Conservation (phyloP, 169 alveolate genomes). For the Babesia ovata region DNA sequence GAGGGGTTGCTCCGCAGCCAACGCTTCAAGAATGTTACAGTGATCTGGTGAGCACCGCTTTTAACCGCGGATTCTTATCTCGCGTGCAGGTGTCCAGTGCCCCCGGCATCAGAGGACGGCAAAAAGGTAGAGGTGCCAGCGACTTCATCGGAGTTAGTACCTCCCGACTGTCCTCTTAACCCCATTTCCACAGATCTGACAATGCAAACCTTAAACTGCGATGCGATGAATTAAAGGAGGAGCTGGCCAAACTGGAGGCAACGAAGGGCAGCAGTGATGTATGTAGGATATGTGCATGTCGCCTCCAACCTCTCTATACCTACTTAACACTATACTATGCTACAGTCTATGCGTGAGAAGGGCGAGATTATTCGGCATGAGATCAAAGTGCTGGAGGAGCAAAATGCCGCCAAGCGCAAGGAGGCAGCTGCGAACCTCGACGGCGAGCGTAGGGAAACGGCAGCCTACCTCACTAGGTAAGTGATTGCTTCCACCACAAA, state of each 20-base stretch:
- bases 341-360: slow-evolving; percentile 15
- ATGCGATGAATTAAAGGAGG: background rate
- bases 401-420: background rate
- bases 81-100: background rate
- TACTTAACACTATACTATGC: background rate
- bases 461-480: slow-evolving; percentile 1
- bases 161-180: background rate
- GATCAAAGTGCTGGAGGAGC: slow-evolving; percentile 11
- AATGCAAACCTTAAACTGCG: background rate
- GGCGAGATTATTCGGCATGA: slow-evolving; percentile 9
- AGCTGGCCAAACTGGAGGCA: background rate
- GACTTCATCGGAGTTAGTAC: background rate
- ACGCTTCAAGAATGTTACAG: slow-evolving; percentile 3
- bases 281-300: background rate
- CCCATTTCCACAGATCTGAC: background rate
- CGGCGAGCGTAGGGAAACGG: background rate
- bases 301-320: background rate
- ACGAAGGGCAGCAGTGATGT: background rate
- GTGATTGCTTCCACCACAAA: background rate
- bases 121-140: too few species aligned
- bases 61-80: too few species aligned
- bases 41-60: background rate
- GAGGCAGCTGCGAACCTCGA: background rate
- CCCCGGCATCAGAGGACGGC: too few species aligned
- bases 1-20: slow-evolving; percentile 14